Evolutionary conservation across 2,329 filamentous ascomycete genomes (phyloP).

Genomic region (Diaporthe batatas): DNA sequence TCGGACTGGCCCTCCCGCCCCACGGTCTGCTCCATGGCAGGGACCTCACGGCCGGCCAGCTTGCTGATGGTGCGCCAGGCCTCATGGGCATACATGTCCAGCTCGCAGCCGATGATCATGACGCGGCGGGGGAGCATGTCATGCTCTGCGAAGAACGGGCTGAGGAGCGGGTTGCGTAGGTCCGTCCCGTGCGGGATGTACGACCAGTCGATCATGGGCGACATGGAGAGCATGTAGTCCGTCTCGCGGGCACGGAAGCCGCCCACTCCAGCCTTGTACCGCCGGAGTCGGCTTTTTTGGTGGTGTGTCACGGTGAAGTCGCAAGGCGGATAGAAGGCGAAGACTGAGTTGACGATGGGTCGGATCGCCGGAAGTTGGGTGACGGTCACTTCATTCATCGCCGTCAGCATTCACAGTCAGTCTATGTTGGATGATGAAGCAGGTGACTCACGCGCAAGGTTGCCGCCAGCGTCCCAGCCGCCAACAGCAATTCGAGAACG

Average conservation of each 20-base stretch:
- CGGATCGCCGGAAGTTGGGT: slow-evolving; percentile 29
- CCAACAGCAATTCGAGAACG: slow-evolving; percentile 27
- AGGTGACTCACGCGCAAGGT: slow-evolving; percentile 20
- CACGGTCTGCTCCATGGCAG: slow-evolving; percentile 22
- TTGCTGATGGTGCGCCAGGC: slow-evolving; percentile 39
- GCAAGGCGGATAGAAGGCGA: slow-evolving; percentile 35
- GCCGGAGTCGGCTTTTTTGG: slow-evolving; percentile 27
- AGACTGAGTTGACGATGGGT: slow-evolving; percentile 35
- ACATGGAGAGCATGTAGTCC: slow-evolving; percentile 37
- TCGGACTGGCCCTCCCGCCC: slow-evolving; percentile 30
- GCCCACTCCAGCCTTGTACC: slow-evolving; percentile 34
- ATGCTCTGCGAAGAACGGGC: slow-evolving; percentile 32
- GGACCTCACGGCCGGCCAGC: slow-evolving; percentile 30
- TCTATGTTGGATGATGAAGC: not conserved
- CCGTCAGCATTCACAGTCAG: not conserved
- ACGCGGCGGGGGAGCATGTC: slow-evolving; percentile 35
- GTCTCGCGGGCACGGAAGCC: slow-evolving; percentile 38
- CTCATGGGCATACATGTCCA: slow-evolving; percentile 39
- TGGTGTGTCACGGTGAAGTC: slow-evolving; percentile 35
- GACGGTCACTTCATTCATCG: not conserved
- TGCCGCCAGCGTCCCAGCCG: slow-evolving; percentile 33
- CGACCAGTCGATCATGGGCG: slow-evolving; percentile 37
- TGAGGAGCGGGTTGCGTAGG: slow-evolving; percentile 35
- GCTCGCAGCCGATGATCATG: slow-evolving; percentile 36
- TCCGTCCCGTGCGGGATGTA: slow-evolving; percentile 35